These are phyloP conservation scores for Pichia sorboxylosa DNA, from an alignment of 1,139 yeast genomes.

Conservation along the genomic window DNA sequence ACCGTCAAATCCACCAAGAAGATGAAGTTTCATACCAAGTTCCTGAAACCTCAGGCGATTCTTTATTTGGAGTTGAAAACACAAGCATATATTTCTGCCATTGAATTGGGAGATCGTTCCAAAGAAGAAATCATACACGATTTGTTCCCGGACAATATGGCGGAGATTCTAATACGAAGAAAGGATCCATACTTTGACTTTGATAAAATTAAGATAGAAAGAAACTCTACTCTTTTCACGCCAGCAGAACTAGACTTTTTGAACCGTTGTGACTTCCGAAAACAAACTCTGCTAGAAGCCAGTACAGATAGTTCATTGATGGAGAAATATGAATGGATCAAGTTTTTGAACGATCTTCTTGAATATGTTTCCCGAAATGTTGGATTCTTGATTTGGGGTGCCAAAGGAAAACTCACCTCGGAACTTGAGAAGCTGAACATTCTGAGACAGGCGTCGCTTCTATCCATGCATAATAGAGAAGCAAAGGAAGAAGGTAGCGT, in stretches of 20 bases:
- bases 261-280: constrained; percentile 56
- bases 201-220: constrained; percentile 12
- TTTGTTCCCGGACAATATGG: constrained; percentile 60
- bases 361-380: constrained; percentile 71
- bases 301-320: constrained; percentile 38
- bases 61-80: constrained; percentile 80
- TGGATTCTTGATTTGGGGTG: constrained; percentile 64
- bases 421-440: constrained; percentile 14
- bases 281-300: constrained; percentile 44
- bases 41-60: constrained; percentile 71
- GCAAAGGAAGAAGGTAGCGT: constrained; percentile 1
- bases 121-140: constrained; percentile 62
- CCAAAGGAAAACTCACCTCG: constrained; percentile 31
- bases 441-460: neutral
- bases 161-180: constrained; percentile 38
- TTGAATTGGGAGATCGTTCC: constrained; percentile 61
- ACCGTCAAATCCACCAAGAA: constrained; percentile 1
- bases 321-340: constrained; percentile 62
- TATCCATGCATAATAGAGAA: constrained; percentile 1
- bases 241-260: constrained; percentile 68
- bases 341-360: constrained; percentile 59
- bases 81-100: constrained; percentile 85
- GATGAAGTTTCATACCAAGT: constrained; percentile 27
- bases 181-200: constrained; percentile 24
- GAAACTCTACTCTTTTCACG: constrained; percentile 30